Percentiles rank a stretch among this genome's conserved stretches.
Evolutionary conservation across 345 rosid species (phyloP).

Genomic region (Punica granatum): DNA sequence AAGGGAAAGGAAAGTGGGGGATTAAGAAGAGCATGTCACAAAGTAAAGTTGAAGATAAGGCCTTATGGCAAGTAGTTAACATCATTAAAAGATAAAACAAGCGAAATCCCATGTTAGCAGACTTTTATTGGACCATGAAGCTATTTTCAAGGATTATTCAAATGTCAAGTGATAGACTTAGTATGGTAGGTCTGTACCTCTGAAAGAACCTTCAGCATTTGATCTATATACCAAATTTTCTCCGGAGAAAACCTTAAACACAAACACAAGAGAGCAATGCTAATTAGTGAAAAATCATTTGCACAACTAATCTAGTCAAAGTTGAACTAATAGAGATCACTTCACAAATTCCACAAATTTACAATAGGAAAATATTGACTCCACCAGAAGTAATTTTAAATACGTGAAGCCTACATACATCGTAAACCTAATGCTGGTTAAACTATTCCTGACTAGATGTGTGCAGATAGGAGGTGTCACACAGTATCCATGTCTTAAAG

Average conservation of each 20-base stretch:
- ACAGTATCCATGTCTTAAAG: too few species aligned
- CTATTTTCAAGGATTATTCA: neutral
- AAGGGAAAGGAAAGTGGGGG: neutral
- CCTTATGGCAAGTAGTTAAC: neutral
- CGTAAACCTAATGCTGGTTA: neutral
- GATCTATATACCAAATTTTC: constrained; percentile 95
- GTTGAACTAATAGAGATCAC: neutral
- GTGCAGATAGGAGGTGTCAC: too few species aligned
- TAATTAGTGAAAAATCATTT: neutral
- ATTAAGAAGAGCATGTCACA: neutral
- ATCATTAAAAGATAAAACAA: neutral
- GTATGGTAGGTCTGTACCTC: constrained; percentile 48
- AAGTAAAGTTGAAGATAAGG: neutral
- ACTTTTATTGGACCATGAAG: neutral
- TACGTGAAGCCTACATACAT: neutral
- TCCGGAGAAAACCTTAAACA: constrained; percentile 86
- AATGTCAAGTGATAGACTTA: constrained; percentile 1
- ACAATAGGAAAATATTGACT: neutral
- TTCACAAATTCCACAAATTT: neutral
- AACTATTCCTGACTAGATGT: neutral
- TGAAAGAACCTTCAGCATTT: constrained; percentile 97
- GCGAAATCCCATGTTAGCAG: neutral
- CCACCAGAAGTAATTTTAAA: neutral
- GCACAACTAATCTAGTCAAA: neutral
- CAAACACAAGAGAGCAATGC: constrained; percentile 7